Percentiles rank a stretch among this genome's conserved stretches.
These are phyloP conservation scores for Iris macrosiphon DNA, from an alignment of 106 monocot species.

Conservation along the genomic window DNA sequence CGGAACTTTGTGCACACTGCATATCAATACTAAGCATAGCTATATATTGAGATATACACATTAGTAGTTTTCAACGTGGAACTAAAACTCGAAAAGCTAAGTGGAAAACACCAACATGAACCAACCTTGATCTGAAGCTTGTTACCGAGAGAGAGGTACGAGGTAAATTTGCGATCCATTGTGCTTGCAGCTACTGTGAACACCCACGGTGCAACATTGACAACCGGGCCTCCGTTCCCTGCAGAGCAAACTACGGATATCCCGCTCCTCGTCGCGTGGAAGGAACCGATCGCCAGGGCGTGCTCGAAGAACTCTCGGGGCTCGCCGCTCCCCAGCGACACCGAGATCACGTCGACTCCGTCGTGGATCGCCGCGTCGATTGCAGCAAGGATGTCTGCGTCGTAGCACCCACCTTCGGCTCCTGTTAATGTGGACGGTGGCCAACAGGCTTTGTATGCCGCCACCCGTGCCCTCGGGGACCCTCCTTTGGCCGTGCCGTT, in stretches of 20 bases:
- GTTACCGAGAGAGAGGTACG: conserved; percentile 24
- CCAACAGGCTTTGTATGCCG: conserved; percentile 32
- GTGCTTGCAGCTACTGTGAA: conserved; percentile 55
- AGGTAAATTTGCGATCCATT: conserved; percentile 42
- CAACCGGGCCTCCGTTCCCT: conserved; percentile 50
- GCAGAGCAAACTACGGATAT: conserved; percentile 46
- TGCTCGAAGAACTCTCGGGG: conserved; percentile 18
- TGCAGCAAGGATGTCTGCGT: conserved; percentile 54
- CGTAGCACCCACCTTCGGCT: conserved; percentile 30
- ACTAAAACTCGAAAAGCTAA: no score
- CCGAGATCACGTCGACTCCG: conserved; percentile 56
- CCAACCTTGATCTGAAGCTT: conserved; percentile 25
- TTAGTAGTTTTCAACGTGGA: no score
- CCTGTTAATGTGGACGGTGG: conserved; percentile 9
- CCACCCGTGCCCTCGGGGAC: conserved; percentile 28
- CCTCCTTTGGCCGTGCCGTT: conserved; percentile 44
- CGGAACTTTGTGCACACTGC: no score
- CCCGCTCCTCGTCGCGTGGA: conserved; percentile 52
- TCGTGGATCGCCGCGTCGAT: conserved; percentile 64
- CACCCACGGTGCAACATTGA: conserved; percentile 47
- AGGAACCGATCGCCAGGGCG: conserved; percentile 35
- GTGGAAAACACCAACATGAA: no score
- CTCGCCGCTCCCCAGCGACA: conserved; percentile 36
- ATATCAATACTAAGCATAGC: no score
- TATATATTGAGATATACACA: no score